phyloP scores from a whole-genome alignment of 768 basidiomycete genomes.

The Solioccasus polychromus region DNA sequence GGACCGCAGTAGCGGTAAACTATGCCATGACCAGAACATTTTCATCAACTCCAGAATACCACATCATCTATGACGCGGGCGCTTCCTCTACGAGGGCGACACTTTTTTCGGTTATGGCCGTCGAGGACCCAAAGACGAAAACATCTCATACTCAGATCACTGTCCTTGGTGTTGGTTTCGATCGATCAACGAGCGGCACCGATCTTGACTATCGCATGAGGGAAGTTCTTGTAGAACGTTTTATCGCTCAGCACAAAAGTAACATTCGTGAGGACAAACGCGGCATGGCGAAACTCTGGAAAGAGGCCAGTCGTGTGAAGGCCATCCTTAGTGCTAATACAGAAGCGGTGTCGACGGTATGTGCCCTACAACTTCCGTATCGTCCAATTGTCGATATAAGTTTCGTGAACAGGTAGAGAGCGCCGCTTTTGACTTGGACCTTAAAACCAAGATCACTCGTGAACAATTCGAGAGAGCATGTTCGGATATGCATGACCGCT shows the following conservation, averaged over 20 bases:
- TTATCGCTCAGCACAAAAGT: constrained; percentile 67
- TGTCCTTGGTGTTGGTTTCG: constrained; percentile 80
- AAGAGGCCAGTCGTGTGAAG: constrained; percentile 91
- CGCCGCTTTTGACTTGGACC: constrained; percentile 87
- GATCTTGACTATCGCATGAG: constrained; percentile 81
- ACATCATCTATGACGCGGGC: constrained; percentile 93
- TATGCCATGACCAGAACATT: constrained; percentile 97
- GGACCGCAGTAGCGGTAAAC: constrained; percentile 93
- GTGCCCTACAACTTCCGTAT: constrained; percentile 16
- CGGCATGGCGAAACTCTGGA: constrained; percentile 92
- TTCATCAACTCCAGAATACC: constrained; percentile 65
- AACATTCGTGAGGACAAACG: constrained; percentile 71
- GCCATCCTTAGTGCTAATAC: constrained; percentile 89
- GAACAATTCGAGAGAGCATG: constrained; percentile 76
- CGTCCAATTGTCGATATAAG: background rate
- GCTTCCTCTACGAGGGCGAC: constrained; percentile 80
- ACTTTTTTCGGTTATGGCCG: constrained; percentile 60
- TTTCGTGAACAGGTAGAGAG: constrained; percentile 69
- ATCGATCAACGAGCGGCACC: constrained; percentile 73
- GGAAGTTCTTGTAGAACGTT: constrained; percentile 73
- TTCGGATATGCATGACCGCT: constrained; percentile 58
- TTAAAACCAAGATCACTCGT: constrained; percentile 73
- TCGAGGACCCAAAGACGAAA: constrained; percentile 48
- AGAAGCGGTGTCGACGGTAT: constrained; percentile 70
- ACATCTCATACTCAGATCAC: constrained; percentile 64